Percentiles rank a stretch among this genome's conserved stretches.
Conservation (phyloP, 1,284 basidiomycete genomes). For the Cystobasidiaceae sp. region DNA sequence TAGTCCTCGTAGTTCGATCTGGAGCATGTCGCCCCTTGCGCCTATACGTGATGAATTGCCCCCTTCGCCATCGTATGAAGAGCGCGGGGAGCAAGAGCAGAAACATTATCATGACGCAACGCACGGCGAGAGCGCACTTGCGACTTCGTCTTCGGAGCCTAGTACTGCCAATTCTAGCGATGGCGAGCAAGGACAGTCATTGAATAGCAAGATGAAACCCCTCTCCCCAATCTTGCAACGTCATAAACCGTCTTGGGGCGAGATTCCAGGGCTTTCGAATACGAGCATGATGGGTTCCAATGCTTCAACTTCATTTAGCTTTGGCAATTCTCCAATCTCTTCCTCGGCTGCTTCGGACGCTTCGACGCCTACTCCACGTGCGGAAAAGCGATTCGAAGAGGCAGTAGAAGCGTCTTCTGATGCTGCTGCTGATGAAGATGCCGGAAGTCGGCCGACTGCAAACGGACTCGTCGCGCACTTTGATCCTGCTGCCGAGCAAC, state of each 20-base stretch:
- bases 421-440: neutral
- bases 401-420: neutral
- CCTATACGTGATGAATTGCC: neutral
- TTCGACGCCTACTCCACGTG: conserved; percentile 15
- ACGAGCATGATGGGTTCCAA: neutral
- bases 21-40: neutral
- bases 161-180: too few relatives aligned
- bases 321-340: neutral
- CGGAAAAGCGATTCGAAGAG: too few relatives aligned
- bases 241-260: conserved; percentile 26
- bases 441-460: too few relatives aligned
- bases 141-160: too few relatives aligned
- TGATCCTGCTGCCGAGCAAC: too few relatives aligned
- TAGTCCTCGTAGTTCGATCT: neutral
- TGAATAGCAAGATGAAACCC: neutral
- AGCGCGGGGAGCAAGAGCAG: too few relatives aligned
- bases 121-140: too few relatives aligned
- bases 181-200: neutral
- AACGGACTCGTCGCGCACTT: too few relatives aligned
- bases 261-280: neutral
- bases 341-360: neutral
- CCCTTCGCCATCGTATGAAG: too few relatives aligned
- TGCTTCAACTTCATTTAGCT: neutral
- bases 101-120: too few relatives aligned
- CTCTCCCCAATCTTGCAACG: neutral